phyloP scores from a whole-genome alignment of 2,329 filamentous ascomycete genomes.

The Fusarium poae region DNA sequence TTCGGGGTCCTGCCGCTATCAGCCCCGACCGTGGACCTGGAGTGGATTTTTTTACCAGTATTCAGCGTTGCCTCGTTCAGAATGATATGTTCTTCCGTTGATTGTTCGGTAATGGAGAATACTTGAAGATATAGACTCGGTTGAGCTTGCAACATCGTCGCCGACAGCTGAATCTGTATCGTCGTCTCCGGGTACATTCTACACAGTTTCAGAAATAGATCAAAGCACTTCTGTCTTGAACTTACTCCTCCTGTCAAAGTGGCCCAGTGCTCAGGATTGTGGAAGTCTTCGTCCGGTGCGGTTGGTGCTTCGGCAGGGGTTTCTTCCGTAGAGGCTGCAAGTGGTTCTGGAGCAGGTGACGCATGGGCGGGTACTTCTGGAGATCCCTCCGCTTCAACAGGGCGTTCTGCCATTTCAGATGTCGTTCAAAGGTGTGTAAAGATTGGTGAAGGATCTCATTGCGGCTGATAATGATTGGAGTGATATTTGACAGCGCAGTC shows the following conservation, averaged over 20 bases:
- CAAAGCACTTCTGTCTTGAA: fast-evolving
- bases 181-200: background rate
- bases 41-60: slow-evolving; percentile 36
- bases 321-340: background rate
- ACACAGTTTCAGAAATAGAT: background rate
- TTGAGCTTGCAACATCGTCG: slow-evolving; percentile 35
- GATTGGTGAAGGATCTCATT: no score
- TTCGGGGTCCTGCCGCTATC: slow-evolving; percentile 25
- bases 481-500: background rate
- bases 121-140: slow-evolving; percentile 42
- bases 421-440: fast-evolving
- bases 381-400: fast-evolving
- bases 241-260: slow-evolving; percentile 10
- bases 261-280: slow-evolving; percentile 21
- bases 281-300: slow-evolving; percentile 1
- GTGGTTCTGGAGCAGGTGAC: background rate
- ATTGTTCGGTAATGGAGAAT: slow-evolving; percentile 44
- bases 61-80: slow-evolving; percentile 35
- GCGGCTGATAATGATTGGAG: background rate
- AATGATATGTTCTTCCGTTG: slow-evolving; percentile 44
- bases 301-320: background rate
- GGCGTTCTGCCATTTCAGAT: background rate
- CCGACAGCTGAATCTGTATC: slow-evolving; percentile 39
- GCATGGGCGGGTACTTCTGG: fast-evolving
- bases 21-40: fast-evolving